Conservation (phyloP, 1,284 basidiomycete species). For the Puccinia novopanici region DNA sequence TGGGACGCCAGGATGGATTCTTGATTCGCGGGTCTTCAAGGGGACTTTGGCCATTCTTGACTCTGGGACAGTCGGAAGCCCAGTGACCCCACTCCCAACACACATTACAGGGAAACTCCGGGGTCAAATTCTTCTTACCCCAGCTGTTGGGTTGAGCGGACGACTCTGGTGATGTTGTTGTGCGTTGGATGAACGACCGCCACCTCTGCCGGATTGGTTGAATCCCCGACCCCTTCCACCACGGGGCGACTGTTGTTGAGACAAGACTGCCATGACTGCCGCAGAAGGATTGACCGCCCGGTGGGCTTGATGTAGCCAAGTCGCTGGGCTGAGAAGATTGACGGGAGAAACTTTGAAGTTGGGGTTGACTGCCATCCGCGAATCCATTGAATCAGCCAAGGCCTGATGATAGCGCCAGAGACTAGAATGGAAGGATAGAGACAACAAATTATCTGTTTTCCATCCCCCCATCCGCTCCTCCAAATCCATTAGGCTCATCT, state of each 20-base stretch:
- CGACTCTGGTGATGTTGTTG: not conserved
- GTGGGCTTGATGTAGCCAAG: too few relatives aligned
- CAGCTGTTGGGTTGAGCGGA: not conserved
- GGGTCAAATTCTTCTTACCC: not conserved
- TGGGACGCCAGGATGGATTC: not conserved
- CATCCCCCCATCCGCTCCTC: not conserved
- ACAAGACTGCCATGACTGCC: too few relatives aligned
- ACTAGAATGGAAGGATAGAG: not conserved
- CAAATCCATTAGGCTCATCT: not conserved
- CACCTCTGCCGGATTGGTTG: too few relatives aligned
- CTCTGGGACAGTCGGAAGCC: too few relatives aligned
- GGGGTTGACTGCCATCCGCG: too few relatives aligned
- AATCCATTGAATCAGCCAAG: not conserved
- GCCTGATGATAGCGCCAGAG: not conserved
- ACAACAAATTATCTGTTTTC: not conserved
- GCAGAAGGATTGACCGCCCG: too few relatives aligned
- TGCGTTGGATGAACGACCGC: too few relatives aligned
- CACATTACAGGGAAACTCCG: conserved; percentile 8
- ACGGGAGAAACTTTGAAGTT: too few relatives aligned
- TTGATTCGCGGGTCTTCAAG: not conserved
- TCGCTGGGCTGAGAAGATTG: too few relatives aligned
- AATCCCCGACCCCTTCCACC: too few relatives aligned
- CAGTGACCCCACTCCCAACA: too few relatives aligned
- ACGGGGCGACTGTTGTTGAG: too few relatives aligned
- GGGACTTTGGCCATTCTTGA: not conserved